Conservation (phyloP, 2,329 filamentous ascomycete genomes). For the Fusarium sulawesiense region DNA sequence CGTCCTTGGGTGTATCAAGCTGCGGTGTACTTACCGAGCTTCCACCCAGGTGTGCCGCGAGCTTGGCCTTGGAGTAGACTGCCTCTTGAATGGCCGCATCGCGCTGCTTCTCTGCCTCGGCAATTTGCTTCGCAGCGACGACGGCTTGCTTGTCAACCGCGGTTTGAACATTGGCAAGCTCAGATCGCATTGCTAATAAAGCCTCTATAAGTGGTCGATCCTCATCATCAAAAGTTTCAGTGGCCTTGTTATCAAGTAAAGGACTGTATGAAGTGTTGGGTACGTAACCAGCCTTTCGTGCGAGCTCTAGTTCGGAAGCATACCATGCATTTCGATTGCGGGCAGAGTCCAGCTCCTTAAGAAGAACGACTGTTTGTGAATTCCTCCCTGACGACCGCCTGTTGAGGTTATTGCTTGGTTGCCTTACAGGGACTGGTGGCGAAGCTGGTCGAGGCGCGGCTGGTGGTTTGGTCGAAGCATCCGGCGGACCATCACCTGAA, state of each 20-base stretch:
- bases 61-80: constrained; percentile 91
- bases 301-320: constrained; percentile 91
- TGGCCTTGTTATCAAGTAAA: constrained; percentile 77
- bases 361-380: constrained; percentile 76
- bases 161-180: constrained; percentile 88
- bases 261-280: constrained; percentile 77
- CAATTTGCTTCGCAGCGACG: constrained; percentile 87
- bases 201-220: constrained; percentile 94
- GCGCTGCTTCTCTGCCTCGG: constrained; percentile 92
- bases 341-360: constrained; percentile 86
- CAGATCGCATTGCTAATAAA: constrained; percentile 87
- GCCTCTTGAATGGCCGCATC: constrained; percentile 96
- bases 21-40: constrained; percentile 72
- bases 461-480: constrained; percentile 58
- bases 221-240: constrained; percentile 88
- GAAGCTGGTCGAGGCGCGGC: constrained; percentile 61
- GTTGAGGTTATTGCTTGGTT: constrained; percentile 68
- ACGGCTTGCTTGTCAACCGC: constrained; percentile 91
- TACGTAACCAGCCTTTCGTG: constrained; percentile 88
- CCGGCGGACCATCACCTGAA: constrained; percentile 75
- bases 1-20: constrained; percentile 69
- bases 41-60: constrained; percentile 79
- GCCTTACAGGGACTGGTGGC: constrained; percentile 67
- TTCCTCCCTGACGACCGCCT: constrained; percentile 70
- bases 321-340: constrained; percentile 96